Evolutionary conservation across 495 filamentous ascomycete species (phyloP).

Genomic region (Astrocystis sublimbata): DNA sequence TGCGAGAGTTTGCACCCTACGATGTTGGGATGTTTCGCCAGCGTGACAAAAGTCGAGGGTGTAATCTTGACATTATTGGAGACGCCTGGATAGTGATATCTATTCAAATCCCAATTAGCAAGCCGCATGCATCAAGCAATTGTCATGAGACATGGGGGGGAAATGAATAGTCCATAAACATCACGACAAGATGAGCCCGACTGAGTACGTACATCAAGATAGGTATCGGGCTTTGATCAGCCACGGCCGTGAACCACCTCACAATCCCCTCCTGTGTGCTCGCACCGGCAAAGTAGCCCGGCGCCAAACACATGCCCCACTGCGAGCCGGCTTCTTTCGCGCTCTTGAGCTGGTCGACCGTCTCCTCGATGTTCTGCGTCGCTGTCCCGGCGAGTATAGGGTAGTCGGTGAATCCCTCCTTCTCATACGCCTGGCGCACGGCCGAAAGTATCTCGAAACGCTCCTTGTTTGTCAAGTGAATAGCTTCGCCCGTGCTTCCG

Average conservation of each 20-base stretch:
- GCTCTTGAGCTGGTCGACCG: conserved; percentile 57
- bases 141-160: neutral
- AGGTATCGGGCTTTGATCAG: conserved; percentile 54
- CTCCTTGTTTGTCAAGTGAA: conserved; percentile 63
- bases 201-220: conserved; percentile 48
- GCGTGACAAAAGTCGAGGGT: conserved; percentile 54
- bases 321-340: conserved; percentile 61
- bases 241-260: conserved; percentile 56
- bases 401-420: conserved; percentile 59
- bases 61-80: conserved; percentile 59
- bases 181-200: neutral
- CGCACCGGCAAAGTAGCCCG: conserved; percentile 57
- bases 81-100: conserved; percentile 68
- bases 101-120: conserved; percentile 17
- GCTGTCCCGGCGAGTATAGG: conserved; percentile 70
- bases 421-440: conserved; percentile 54
- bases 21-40: conserved; percentile 60
- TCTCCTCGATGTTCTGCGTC: conserved; percentile 63
- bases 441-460: conserved; percentile 55
- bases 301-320: conserved; percentile 61
- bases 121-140: no score
- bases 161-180: no score
- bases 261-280: conserved; percentile 51
- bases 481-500: conserved; percentile 68
- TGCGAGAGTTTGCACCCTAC: conserved; percentile 71